Conservation (phyloP, 192 early-diverging fungal species). For the Phlyctochytrium arcticum region DNA sequence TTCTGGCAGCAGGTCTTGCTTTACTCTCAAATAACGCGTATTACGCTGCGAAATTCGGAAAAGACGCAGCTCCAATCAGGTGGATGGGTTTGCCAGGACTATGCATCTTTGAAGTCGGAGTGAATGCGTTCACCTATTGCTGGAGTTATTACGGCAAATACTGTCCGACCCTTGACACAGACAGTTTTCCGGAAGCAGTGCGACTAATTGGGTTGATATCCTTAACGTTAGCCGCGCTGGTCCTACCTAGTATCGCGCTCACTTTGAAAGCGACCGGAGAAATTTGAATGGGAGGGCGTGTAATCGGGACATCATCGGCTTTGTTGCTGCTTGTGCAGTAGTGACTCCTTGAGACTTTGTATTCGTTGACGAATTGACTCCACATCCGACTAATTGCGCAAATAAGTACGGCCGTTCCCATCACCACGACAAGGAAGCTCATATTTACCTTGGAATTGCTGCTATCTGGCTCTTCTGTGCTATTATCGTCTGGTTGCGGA, state of each 20-base stretch:
- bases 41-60: background rate
- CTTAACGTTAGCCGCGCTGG: background rate
- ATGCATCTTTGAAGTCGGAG: background rate
- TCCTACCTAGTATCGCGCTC: background rate
- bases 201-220: background rate
- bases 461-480: background rate
- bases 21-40: background rate
- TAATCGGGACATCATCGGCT: background rate
- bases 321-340: background rate
- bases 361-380: too few relatives aligned
- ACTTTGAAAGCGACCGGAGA: background rate
- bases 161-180: background rate
- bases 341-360: constrained; percentile 12
- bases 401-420: too few relatives aligned
- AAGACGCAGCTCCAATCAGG: background rate
- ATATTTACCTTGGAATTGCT: background rate
- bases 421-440: too few relatives aligned
- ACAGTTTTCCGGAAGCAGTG: background rate
- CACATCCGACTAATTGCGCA: too few relatives aligned
- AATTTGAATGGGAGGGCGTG: background rate
- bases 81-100: background rate
- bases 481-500: background rate
- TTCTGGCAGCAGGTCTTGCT: background rate
- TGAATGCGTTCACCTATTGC: constrained; percentile 2
- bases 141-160: background rate